Evolutionary conservation across 2,329 filamentous ascomycete genomes (phyloP).

Genomic region (Plenodomus tracheiphilus): DNA sequence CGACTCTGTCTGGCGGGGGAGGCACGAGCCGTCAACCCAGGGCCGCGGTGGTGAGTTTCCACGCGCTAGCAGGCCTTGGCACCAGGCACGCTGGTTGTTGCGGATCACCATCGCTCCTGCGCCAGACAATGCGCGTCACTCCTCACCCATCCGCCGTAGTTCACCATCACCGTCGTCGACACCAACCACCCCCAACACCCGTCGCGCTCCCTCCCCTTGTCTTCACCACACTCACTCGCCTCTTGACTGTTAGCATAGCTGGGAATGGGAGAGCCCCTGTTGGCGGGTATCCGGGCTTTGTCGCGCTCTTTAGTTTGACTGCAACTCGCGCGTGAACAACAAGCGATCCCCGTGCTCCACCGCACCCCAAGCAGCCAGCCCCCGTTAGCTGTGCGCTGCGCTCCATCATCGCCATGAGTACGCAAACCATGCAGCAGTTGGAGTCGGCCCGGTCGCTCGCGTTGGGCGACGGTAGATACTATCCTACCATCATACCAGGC

Average conservation of each 20-base stretch:
- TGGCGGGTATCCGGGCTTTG: conserved; percentile 29
- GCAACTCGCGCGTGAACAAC: conserved; percentile 36
- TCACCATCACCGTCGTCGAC: conserved; percentile 2
- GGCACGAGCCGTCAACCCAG: conserved; percentile 5
- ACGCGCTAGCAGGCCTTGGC: conserved; percentile 17
- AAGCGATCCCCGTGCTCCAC: conserved; percentile 22
- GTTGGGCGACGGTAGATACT: conserved; percentile 82
- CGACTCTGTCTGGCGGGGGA: conserved; percentile 24
- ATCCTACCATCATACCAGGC: conserved; percentile 87
- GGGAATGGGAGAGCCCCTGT: conserved; percentile 33
- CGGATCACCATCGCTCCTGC: conserved; percentile 11
- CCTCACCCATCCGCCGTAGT: conserved; percentile 16
- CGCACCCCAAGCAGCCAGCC: background rate
- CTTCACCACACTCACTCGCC: conserved; percentile 29
- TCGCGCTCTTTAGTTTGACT: conserved; percentile 34
- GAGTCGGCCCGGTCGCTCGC: conserved; percentile 89
- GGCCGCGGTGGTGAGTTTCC: conserved; percentile 27
- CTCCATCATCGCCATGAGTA: conserved; percentile 31
- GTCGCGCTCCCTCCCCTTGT: conserved; percentile 15
- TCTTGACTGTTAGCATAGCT: conserved; percentile 23
- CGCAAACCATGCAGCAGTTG: conserved; percentile 69
- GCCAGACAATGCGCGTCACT: conserved; percentile 6
- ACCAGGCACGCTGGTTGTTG: too few species aligned
- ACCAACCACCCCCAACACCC: conserved; percentile 10
- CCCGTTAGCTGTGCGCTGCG: background rate